Evolutionary conservation across 768 basidiomycete genomes (phyloP), one percentile per base, ranked within the genome.

Genomic region (Cantharellus cinnabarinus): DNA sequence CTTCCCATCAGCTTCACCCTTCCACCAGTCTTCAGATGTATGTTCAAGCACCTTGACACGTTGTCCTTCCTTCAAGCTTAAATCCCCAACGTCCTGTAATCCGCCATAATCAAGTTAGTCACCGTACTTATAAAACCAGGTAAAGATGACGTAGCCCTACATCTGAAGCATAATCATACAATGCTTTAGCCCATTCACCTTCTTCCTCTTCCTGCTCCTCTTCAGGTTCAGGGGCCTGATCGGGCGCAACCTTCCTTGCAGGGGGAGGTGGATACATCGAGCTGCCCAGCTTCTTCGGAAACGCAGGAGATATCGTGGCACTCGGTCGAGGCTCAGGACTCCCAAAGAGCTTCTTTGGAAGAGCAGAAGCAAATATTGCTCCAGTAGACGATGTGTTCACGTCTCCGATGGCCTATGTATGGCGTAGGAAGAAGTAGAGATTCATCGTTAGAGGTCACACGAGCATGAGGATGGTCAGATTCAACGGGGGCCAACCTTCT

Each of bases 21-120:
- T 71, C 68, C 69, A 70, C 72, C 72, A 73, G 60, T 73, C 72
- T 51, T 71, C 71, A 42, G 67, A 64, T 60, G 67, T 70, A 60
- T 56, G 15, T 57, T 68, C 67, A 20, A 70, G 58, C 42, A 68
- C 63, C 44, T 67, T 65, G 50, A 73, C 68, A 48, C 65, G 51
- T 41, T 72, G 69, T 20, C 70, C 70, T 41, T 67, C 68, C 20
- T 41, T 60, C 64, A 73, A 71, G 0, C 62, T 63, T 5, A 73
- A 59, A 62, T 73, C 72, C 2, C 68, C 69, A 3, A 68, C 66
- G 58, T 61, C 60, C 60, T 61, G 15, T 37, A 5, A 40, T 29
- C 15, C 3, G 4, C 20, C 7, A 59, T 57, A 5, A 57, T 57
- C 56, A 57, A 14, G n/a, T 5, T 10, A 39, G 14, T 15, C 14